Evolutionary conservation across 2,329 filamentous ascomycete species (phyloP).

Genomic region (Aspergillus vadensis): DNA sequence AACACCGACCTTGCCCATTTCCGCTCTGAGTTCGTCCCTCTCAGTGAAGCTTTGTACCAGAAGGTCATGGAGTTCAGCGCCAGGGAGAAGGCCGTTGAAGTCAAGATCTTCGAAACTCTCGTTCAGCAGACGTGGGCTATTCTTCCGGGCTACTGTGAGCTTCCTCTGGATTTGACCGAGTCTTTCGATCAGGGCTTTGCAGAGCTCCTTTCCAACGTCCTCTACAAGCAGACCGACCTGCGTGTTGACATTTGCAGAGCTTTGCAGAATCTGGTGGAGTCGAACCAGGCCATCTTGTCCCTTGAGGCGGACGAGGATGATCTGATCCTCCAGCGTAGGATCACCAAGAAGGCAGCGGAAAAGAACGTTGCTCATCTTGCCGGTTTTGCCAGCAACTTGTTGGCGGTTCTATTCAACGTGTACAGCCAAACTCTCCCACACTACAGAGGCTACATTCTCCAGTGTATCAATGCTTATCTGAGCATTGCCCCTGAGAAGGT

Average conservation of each 20-base stretch:
- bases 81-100: slow-evolving; percentile 87
- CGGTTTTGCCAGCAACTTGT: slow-evolving; percentile 78
- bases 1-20: slow-evolving; percentile 89
- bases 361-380: slow-evolving; percentile 82
- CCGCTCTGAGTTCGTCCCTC: slow-evolving; percentile 77
- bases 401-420: slow-evolving; percentile 98
- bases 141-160: slow-evolving; percentile 90
- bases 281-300: slow-evolving; percentile 77
- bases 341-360: slow-evolving; percentile 72
- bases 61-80: slow-evolving; percentile 78
- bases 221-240: slow-evolving; percentile 89
- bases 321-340: slow-evolving; percentile 73
- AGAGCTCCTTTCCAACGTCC: slow-evolving; percentile 83
- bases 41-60: slow-evolving; percentile 90
- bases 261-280: slow-evolving; percentile 84
- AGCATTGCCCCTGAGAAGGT: slow-evolving; percentile 75
- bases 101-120: slow-evolving; percentile 96
- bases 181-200: slow-evolving; percentile 87
- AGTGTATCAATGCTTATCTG: slow-evolving; percentile 92
- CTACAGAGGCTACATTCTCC: slow-evolving; percentile 84
- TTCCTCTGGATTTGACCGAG: slow-evolving; percentile 75
- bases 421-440: slow-evolving; percentile 96
- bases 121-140: slow-evolving; percentile 95
- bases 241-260: slow-evolving; percentile 84
- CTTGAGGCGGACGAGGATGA: slow-evolving; percentile 71